Conservation (phyloP, 306 rosid species). For the Begonia fuchsioides region DNA sequence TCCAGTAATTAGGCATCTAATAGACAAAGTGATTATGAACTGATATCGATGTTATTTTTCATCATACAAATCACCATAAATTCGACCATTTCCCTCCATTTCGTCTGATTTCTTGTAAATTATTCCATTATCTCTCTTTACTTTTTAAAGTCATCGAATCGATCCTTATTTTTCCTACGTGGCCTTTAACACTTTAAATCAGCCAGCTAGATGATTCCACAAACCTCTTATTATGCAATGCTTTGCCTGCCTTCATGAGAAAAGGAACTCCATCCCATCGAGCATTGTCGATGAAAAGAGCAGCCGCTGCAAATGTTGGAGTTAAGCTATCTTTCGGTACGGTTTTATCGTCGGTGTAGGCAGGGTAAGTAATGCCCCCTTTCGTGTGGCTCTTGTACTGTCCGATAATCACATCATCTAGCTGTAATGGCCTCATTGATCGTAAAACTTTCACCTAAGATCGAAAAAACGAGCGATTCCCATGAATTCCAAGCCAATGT, state of each 20-base stretch:
- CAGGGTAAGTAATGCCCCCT: conserved; percentile 67
- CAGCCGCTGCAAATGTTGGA: conserved; percentile 90
- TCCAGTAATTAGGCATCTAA: too few relatives aligned
- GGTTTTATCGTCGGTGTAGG: conserved; percentile 62
- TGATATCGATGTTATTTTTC: background rate
- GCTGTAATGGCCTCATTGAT: conserved; percentile 68
- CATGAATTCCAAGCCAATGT: background rate
- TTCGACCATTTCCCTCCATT: too few relatives aligned
- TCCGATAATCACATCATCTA: conserved; percentile 47
- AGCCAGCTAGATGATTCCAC: background rate
- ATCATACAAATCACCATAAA: too few relatives aligned
- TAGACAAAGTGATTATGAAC: background rate
- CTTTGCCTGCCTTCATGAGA: conserved; percentile 91
- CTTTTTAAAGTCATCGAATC: too few relatives aligned
- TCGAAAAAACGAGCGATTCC: conserved; percentile 10
- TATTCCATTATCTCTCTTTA: too few relatives aligned
- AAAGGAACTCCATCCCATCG: conserved; percentile 98
- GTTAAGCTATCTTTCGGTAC: conserved; percentile 79
- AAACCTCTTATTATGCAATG: conserved; percentile 61
- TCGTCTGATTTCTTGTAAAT: too few relatives aligned
- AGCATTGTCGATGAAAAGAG: conserved; percentile 82
- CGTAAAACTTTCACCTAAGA: conserved; percentile 81
- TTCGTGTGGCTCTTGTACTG: conserved; percentile 78
- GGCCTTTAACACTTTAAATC: background rate
- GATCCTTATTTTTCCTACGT: too few relatives aligned